Percentiles rank a stretch among this genome's conserved stretches.
phyloP scores from a whole-genome alignment of 306 rosid species.

The Hippophae rhamnoides region DNA sequence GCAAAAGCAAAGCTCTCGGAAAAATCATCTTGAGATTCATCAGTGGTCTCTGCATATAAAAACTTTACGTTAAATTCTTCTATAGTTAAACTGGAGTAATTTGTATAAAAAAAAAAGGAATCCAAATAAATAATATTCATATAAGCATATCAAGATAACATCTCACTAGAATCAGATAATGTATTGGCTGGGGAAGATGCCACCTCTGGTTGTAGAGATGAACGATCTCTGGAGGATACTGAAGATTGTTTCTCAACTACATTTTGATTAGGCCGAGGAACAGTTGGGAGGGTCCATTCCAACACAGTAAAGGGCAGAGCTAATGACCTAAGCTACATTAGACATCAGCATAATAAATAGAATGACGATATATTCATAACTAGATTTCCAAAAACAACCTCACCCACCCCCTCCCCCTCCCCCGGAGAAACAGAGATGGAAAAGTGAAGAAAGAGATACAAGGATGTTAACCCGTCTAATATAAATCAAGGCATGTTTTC shows the following conservation, averaged over 20 bases:
- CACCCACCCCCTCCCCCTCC: too few relatives aligned
- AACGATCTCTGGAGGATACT: constrained; percentile 32
- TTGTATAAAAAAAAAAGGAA: not conserved
- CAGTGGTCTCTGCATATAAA: constrained; percentile 52
- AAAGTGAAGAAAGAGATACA: not conserved
- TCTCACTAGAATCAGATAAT: constrained; percentile 66
- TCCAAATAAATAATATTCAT: constrained; percentile 17
- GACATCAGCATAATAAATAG: constrained; percentile 49
- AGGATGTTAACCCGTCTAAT: not conserved
- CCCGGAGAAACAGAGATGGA: not conserved
- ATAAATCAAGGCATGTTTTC: too few relatives aligned
- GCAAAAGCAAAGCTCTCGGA: constrained; percentile 98
- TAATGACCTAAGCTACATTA: constrained; percentile 98
- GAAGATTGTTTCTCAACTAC: constrained; percentile 28
- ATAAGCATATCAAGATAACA: constrained; percentile 23
- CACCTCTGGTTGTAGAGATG: constrained; percentile 32
- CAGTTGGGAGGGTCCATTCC: constrained; percentile 99
- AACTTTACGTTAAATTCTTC: constrained; percentile 14
- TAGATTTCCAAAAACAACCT: not conserved
- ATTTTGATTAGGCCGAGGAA: constrained; percentile 55
- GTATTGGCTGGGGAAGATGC: constrained; percentile 30
- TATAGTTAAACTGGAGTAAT: constrained; percentile 18
- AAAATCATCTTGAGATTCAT: constrained; percentile 69
- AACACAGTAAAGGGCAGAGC: constrained; percentile 99
- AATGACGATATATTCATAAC: constrained; percentile 11